Evolutionary conservation across 768 basidiomycete species (phyloP).

Genomic region (Holtermannia corniformis): DNA sequence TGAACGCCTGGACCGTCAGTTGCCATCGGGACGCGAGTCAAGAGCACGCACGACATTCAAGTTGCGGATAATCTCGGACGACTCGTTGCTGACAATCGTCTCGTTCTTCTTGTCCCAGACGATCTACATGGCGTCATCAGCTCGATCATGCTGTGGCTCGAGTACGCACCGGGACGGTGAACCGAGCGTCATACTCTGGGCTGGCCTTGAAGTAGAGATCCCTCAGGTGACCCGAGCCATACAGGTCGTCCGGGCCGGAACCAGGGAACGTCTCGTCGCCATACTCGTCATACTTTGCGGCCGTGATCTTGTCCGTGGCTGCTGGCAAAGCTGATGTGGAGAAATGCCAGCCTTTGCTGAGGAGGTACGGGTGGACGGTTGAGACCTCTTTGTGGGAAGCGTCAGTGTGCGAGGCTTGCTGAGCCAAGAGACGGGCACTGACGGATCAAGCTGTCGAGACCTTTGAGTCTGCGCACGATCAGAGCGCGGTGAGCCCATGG

Average conservation of each 20-base stretch:
- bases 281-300: conserved; percentile 3
- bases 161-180: conserved; percentile 29
- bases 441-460: conserved; percentile 76
- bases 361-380: conserved; percentile 79
- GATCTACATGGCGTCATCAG: conserved; percentile 38
- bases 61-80: conserved; percentile 81
- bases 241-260: conserved; percentile 65
- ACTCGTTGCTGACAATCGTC: conserved; percentile 90
- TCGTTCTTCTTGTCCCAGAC: conserved; percentile 85
- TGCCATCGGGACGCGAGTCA: not conserved
- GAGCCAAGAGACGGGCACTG: conserved; percentile 32
- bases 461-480: conserved; percentile 83
- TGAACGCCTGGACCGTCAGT: conserved; percentile 47
- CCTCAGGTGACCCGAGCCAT: conserved; percentile 59
- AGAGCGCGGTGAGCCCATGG: conserved; percentile 88
- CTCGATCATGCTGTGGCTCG: too few relatives aligned
- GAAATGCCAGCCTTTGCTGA: conserved; percentile 77
- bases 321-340: conserved; percentile 40
- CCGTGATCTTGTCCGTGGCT: not conserved
- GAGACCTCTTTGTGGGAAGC: conserved; percentile 53
- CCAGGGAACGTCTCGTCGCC: conserved; percentile 47
- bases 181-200: conserved; percentile 56
- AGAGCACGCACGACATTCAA: conserved; percentile 55
- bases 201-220: conserved; percentile 76
- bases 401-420: not conserved